Base-by-base conservation (phyloP, 1,284 basidiomycete species). In the Xerocomus nothofagi region DNA sequence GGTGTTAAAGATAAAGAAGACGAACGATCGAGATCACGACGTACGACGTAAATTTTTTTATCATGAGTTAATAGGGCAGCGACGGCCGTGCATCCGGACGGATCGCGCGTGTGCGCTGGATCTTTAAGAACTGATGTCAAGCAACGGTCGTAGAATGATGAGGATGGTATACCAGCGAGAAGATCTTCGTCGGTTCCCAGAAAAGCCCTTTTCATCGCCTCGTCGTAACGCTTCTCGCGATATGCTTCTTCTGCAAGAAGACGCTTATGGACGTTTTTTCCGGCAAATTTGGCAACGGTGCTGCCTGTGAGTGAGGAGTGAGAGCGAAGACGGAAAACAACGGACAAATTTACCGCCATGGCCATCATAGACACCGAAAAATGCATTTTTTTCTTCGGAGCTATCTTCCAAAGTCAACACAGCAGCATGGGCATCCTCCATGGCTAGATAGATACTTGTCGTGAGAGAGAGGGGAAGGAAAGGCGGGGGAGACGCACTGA, bases 341-440 rank as follows among this genome's bases (percentile, higher is more conserved):
- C 12, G 14, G 24, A 49, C 39, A 32, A 17, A 36, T 18, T 57
- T 65, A 94, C 93, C 97, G 55, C 97, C 97, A 66, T 99, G 97
- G 20, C 97, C 97, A 71, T 99, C 97, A 66, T 98, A 99, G 2
- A 99, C 95, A 31, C 91, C 96, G 62, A 98, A 98, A 72, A 98
- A 96, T 1, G 85, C 76, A 65, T 88, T 88, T 15, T 77, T 76
- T 24, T 80, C 76, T 5, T 73, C 63, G 37, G 71, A 70, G 20
- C 71, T 73, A 30, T 75, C 75, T 49, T 84, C 84, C 49, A 91
- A 71, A 53, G 81, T 75, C 34, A 98, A 75, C 26, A 93, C 75
- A 44, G 86, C 80, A n/a, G 93, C 80, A 71, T 99, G 97, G 3
- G 96, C 86, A 67, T 99, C 97, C 74, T 99, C 97, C 97, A 99